phyloP scores from a whole-genome alignment of 2,329 filamentous ascomycete genomes.

The Paraphoma chrysanthemicola region DNA sequence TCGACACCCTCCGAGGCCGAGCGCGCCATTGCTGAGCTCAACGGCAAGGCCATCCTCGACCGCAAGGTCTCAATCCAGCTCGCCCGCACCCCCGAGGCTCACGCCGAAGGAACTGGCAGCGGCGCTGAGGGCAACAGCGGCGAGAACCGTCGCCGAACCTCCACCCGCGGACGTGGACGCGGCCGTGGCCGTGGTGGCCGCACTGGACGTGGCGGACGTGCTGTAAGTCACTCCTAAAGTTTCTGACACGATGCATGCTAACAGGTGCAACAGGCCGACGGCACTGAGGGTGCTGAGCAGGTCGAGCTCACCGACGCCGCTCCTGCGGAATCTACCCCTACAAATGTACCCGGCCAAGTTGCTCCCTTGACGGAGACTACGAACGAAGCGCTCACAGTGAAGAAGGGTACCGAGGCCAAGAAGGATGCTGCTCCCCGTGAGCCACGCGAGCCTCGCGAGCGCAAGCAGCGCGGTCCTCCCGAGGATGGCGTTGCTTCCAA shows the following conservation, averaged over 20 bases:
- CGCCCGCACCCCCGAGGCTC: constrained; percentile 92
- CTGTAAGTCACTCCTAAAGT: constrained; percentile 58
- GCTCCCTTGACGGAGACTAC: constrained; percentile 59
- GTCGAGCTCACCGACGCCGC: constrained; percentile 57
- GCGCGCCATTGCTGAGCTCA: constrained; percentile 92
- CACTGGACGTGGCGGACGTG: constrained; percentile 68
- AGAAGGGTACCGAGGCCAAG: constrained; percentile 57
- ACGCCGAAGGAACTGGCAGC: constrained; percentile 75
- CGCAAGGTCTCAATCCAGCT: constrained; percentile 99
- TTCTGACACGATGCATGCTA: constrained; percentile 8
- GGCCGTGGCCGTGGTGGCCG: constrained; percentile 68
- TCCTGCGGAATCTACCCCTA: constrained; percentile 49
- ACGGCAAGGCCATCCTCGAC: constrained; percentile 96
- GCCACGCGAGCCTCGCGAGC: constrained; percentile 63
- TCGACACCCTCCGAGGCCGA: constrained; percentile 93
- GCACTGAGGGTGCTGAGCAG: constrained; percentile 50
- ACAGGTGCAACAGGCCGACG: constrained; percentile 52
- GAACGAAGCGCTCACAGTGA: constrained; percentile 63
- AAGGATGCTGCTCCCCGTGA: constrained; percentile 56
- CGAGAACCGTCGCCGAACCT: constrained; percentile 64
- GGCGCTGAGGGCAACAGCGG: constrained; percentile 77
- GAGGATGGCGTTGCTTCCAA: constrained; percentile 98
- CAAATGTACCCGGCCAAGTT: constrained; percentile 60
- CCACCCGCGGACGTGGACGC: constrained; percentile 63
- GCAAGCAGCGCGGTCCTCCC: constrained; percentile 89